Conservation (phyloP, 768 basidiomycete genomes). For the Hypholoma fasciculare region DNA sequence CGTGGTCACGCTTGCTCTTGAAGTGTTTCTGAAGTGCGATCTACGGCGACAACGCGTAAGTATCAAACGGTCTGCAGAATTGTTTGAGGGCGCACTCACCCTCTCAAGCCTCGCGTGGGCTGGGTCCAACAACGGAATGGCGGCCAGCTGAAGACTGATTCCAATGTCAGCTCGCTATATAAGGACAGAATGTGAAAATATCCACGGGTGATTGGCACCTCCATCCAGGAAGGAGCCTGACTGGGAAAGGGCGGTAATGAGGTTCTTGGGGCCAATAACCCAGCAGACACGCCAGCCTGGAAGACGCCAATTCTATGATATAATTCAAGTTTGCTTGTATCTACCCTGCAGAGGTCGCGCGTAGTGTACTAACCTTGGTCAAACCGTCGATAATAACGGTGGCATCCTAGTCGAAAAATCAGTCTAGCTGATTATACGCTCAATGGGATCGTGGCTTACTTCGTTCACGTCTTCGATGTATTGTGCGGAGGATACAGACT, state of each 20-base stretch:
- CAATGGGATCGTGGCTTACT: constrained; percentile 28
- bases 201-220: constrained; percentile 88
- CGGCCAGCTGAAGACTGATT: constrained; percentile 80
- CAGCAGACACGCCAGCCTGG: constrained; percentile 95
- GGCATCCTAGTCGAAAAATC: constrained; percentile 51
- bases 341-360: too few species aligned
- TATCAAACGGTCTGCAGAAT: background rate
- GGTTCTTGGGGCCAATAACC: constrained; percentile 89
- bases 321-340: too few species aligned
- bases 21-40: constrained; percentile 88
- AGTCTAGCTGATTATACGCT: background rate
- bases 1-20: constrained; percentile 88
- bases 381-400: constrained; percentile 89
- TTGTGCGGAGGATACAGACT: constrained; percentile 78
- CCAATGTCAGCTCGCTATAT: background rate
- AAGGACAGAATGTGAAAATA: background rate
- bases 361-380: constrained; percentile 64
- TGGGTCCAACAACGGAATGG: constrained; percentile 80
- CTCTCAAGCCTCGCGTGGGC: constrained; percentile 69
- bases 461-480: constrained; percentile 87
- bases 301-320: constrained; percentile 84
- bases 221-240: constrained; percentile 94
- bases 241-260: constrained; percentile 90
- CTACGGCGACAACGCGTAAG: constrained; percentile 27
- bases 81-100: constrained; percentile 24